These are phyloP conservation scores for Ganoderma lingzhi DNA, from an alignment of 1,284 basidiomycete species.

Conservation along the genomic window DNA sequence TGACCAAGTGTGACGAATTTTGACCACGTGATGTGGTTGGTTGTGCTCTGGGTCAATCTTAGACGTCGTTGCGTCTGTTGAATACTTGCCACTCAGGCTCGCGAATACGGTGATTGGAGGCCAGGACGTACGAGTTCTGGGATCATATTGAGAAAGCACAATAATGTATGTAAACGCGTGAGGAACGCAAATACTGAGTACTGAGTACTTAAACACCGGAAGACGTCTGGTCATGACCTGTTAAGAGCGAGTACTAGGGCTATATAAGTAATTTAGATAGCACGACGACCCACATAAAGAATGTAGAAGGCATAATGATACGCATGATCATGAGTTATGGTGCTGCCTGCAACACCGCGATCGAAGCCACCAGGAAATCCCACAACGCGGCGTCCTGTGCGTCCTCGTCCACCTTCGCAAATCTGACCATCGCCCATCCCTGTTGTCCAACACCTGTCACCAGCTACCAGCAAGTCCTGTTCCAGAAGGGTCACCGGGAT, in stretches of 20 bases:
- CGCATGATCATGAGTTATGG: not conserved
- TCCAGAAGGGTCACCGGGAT: slow-evolving; percentile 52
- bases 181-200: not conserved
- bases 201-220: not conserved
- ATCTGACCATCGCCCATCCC: not conserved
- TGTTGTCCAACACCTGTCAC: not conserved
- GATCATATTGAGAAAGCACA: not conserved
- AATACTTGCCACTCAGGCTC: too few relatives aligned
- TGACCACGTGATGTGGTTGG: too few relatives aligned
- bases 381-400: slow-evolving; percentile 10
- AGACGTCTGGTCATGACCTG: not conserved
- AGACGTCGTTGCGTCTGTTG: too few relatives aligned
- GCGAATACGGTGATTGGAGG: not conserved
- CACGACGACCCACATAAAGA: not conserved
- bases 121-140: not conserved
- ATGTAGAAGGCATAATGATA: slow-evolving; percentile 1
- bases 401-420: not conserved
- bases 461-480: slow-evolving; percentile 37
- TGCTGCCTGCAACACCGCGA: slow-evolving; percentile 17
- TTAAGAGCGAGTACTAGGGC: not conserved
- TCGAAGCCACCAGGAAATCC: slow-evolving; percentile 16
- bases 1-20: too few relatives aligned
- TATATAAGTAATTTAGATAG: not conserved
- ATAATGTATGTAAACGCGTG: not conserved
- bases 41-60: too few relatives aligned